A percentile compares a stretch with the other conserved stretches of the same genome.
Conservation (phyloP, 805 yeast species). For the Saturnispora halmiae region DNA sequence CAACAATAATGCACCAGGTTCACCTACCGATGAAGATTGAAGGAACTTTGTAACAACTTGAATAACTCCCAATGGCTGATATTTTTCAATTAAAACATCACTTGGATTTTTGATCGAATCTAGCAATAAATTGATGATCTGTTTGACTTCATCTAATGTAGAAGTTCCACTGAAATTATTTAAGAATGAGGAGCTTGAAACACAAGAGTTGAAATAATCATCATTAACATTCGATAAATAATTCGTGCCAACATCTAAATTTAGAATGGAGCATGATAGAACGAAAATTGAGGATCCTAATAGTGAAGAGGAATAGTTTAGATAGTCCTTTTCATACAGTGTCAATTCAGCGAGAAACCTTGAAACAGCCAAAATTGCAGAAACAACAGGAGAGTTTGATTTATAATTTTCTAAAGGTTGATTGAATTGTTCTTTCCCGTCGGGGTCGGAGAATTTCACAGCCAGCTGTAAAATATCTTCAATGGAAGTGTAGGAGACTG, state of each 20-base stretch:
- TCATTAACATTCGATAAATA: conserved; percentile 12
- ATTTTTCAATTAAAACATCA: conserved; percentile 44
- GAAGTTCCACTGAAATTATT: conserved; percentile 37
- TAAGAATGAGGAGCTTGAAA: conserved; percentile 35
- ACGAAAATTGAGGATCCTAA: conserved; percentile 44
- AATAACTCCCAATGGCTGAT: conserved; percentile 45
- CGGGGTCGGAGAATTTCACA: conserved; percentile 30
- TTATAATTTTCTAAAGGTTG: conserved; percentile 24
- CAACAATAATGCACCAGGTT: background rate
- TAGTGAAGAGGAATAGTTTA: conserved; percentile 35
- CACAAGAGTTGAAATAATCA: background rate
- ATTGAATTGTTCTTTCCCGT: conserved; percentile 23
- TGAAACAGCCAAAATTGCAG: conserved; percentile 47
- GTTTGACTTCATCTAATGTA: conserved; percentile 33
- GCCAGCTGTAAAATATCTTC: conserved; percentile 42
- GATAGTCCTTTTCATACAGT: conserved; percentile 38
- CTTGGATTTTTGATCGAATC: conserved; percentile 38
- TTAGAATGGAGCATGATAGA: conserved; percentile 45
- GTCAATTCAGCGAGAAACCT: conserved; percentile 49
- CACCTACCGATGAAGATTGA: too few species aligned
- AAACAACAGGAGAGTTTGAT: conserved; percentile 30
- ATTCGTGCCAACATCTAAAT: conserved; percentile 36
- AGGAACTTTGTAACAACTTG: conserved; percentile 31
- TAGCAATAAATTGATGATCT: conserved; percentile 35
- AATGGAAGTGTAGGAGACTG: conserved; percentile 37